These are phyloP conservation scores for Chalara sp. DNA, from an alignment of 2,329 filamentous ascomycete species.

Conservation along the genomic window DNA sequence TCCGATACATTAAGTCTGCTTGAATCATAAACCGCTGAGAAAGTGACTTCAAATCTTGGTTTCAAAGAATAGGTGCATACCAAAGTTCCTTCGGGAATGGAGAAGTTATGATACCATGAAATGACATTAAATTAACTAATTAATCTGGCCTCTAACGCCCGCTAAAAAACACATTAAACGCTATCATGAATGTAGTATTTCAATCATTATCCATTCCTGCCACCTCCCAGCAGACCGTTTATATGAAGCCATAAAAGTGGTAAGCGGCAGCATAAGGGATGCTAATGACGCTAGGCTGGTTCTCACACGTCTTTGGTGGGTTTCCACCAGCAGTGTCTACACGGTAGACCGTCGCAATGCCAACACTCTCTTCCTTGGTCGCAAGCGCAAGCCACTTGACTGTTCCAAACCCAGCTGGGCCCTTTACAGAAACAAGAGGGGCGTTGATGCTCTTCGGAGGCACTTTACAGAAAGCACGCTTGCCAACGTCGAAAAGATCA, in stretches of 20 bases:
- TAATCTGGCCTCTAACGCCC: no score
- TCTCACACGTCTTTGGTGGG: conserved; percentile 64
- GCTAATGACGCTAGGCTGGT: conserved; percentile 52
- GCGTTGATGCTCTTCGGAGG: conserved; percentile 27
- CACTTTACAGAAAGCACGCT: conserved; percentile 34
- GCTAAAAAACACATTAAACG: no score
- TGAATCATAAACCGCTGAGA: no score
- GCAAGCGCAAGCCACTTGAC: conserved; percentile 74
- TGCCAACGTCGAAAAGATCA: conserved; percentile 54
- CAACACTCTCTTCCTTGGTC: conserved; percentile 43
- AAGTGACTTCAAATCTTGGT: no score
- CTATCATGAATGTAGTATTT: no score
- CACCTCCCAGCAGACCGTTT: no score
- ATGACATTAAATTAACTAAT: no score
- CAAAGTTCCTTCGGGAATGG: no score
- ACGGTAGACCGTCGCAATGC: conserved; percentile 70
- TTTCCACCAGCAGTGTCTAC: conserved; percentile 74
- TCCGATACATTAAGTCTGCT: no score
- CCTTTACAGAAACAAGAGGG: conserved; percentile 41
- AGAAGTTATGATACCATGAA: no score
- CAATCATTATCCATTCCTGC: no score
- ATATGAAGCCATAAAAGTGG: background rate
- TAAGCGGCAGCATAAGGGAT: conserved; percentile 78
- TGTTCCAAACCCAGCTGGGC: conserved; percentile 54
- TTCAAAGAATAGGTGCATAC: no score